A percentile compares a stretch with the other conserved stretches of the same genome.
phyloP scores from a whole-genome alignment of 1,284 basidiomycete genomes.

The Psilocybe mexicana region DNA sequence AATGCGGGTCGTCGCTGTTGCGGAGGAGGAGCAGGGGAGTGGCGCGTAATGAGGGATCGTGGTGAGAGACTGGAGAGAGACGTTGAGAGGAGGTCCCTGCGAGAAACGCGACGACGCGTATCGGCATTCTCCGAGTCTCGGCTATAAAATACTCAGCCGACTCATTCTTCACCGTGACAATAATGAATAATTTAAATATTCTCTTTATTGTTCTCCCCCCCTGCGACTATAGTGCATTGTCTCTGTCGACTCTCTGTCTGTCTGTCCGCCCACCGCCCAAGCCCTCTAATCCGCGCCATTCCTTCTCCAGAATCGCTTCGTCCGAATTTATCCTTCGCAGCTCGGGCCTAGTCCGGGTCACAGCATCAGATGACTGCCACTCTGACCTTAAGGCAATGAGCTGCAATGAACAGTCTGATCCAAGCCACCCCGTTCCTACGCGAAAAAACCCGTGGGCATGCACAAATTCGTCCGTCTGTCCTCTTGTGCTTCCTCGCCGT shows the following conservation, averaged over 20 bases:
- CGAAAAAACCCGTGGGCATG: slow-evolving; percentile 12
- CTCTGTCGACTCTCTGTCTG: background rate
- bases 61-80: slow-evolving; percentile 29
- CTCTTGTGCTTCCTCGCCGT: slow-evolving; percentile 21
- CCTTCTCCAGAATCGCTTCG: slow-evolving; percentile 11
- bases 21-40: slow-evolving; percentile 36
- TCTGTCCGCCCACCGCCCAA: background rate
- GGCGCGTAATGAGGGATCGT: slow-evolving; percentile 42
- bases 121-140: slow-evolving; percentile 46
- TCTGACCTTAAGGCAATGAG: slow-evolving; percentile 26
- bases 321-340: slow-evolving; percentile 12
- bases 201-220: background rate
- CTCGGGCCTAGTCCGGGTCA: slow-evolving; percentile 12
- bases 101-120: slow-evolving; percentile 57
- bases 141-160: slow-evolving; percentile 29
- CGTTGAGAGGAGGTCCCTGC: slow-evolving; percentile 32
- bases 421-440: slow-evolving; percentile 10
- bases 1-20: slow-evolving; percentile 35
- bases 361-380: slow-evolving; percentile 34
- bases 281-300: slow-evolving; percentile 11
- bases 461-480: slow-evolving; percentile 27
- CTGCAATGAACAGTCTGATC: slow-evolving; percentile 7
- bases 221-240: background rate
- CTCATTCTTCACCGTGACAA: background rate
- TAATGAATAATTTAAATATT: slow-evolving; percentile 13